phyloP scores from a whole-genome alignment of 2,329 filamentous ascomycete genomes.

The Passalora sequoiae region DNA sequence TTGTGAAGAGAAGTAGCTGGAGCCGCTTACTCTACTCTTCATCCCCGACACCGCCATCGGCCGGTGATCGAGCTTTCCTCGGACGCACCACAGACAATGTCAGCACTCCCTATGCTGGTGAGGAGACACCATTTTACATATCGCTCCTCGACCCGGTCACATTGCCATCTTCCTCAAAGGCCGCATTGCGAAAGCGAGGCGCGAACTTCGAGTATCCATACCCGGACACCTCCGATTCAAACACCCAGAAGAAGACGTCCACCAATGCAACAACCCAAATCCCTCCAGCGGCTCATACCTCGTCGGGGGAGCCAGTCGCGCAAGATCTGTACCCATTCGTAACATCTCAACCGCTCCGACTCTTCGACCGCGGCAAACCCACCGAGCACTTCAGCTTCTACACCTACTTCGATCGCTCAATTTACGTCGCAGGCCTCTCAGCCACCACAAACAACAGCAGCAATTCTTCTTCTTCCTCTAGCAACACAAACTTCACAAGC shows the following conservation, averaged over 20 bases:
- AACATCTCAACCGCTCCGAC: slow-evolving; percentile 66
- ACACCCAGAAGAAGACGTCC: too few species aligned
- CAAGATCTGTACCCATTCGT: slow-evolving; percentile 68
- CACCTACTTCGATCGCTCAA: slow-evolving; percentile 80
- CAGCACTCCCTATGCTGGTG: slow-evolving; percentile 67
- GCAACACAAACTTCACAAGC: slow-evolving; percentile 9
- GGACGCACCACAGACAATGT: slow-evolving; percentile 80
- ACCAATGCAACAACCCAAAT: slow-evolving; percentile 52
- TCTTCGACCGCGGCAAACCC: slow-evolving; percentile 74
- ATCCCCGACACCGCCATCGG: slow-evolving; percentile 54
- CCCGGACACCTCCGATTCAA: slow-evolving; percentile 12
- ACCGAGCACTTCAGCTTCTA: slow-evolving; percentile 94
- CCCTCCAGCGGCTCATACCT: slow-evolving; percentile 57
- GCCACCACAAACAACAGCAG: slow-evolving; percentile 36
- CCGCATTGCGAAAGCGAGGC: slow-evolving; percentile 19
- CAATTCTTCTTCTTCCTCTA: too few species aligned
- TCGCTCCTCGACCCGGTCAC: slow-evolving; percentile 53
- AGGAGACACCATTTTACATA: slow-evolving; percentile 84
- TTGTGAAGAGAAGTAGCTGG: slow-evolving; percentile 11
- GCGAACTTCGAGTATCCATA: slow-evolving; percentile 25
- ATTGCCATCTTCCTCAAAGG: slow-evolving; percentile 19
- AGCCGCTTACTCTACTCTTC: slow-evolving; percentile 39
- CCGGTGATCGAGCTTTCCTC: slow-evolving; percentile 71
- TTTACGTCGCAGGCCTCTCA: slow-evolving; percentile 64
- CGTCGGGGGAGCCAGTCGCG: slow-evolving; percentile 67